Evolutionary conservation across 495 filamentous ascomycete species (phyloP), one percentile per base, ranked within the genome.

Genomic region (Jackrogersella minutella): DNA sequence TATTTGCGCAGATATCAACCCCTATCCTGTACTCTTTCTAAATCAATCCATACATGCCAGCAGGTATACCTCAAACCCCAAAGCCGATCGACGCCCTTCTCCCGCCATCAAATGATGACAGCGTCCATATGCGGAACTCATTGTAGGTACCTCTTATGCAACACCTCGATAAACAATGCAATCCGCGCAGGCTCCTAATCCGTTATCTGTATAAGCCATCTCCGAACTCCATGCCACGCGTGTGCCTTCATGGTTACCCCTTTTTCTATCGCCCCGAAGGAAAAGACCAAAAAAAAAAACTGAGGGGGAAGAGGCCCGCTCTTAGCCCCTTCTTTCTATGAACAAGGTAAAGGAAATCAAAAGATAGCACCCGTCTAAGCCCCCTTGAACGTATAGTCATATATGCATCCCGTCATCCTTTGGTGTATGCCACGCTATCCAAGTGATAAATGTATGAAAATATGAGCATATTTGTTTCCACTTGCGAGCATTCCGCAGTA

Each of bases 191-290:
- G 11, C 5, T 5, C 17, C 36, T 16, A 33, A 31, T 34, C 49
- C 33, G 40, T 17, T 13, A 14, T 37, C 14, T 57, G 26, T 64
- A n/a, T 49, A 30, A 52, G 30, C 34, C 49, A 51, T 5, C 39
- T 11, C 37, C 2, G 22, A 62, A 67, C 58, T 62, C 64, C 64
- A 53, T 68, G 52, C 36, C 47, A 68, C 62, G 64, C 64, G 64
- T 68, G 19, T 68, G 53, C 53, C 26, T 68, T 44, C 39, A 58
- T 51, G 43, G 46, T 37, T 5, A 10, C 13, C 39, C 52, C 22
- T 8, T 56, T 55, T 22, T 39, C 11, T 44, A 19, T 19, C n/a
- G n/a, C n/a, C n/a, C n/a, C n/a, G n/a, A n/a, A n/a, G n/a, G n/a
- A n/a, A n/a, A n/a, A n/a, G n/a, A 10, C 10, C 39, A 14, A 13